phyloP scores from a whole-genome alignment of 495 filamentous ascomycete species.

The Penicillium lividum region DNA sequence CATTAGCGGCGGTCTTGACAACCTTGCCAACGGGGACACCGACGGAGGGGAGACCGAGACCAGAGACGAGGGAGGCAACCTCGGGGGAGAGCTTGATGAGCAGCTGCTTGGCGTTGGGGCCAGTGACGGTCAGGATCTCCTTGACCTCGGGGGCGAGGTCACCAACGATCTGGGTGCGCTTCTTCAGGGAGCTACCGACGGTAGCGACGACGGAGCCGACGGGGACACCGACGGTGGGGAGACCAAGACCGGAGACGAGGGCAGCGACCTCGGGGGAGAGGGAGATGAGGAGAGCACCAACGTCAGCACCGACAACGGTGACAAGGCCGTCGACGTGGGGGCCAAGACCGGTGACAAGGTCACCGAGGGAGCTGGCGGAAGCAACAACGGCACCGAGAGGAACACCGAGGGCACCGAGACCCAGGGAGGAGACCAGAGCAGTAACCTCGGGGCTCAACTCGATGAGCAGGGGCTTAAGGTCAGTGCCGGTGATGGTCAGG shows the following conservation, averaged over 20 bases:
- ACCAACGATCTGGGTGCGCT: constrained; percentile 34
- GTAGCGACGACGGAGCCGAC: constrained; percentile 29
- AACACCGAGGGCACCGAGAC: constrained; percentile 24
- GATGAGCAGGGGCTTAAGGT: constrained; percentile 25
- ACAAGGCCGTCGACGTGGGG: constrained; percentile 32
- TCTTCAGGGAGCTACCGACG: constrained; percentile 28
- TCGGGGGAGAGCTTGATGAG: constrained; percentile 38
- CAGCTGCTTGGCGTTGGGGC: constrained; percentile 34
- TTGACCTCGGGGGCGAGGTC: constrained; percentile 35
- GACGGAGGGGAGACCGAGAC: constrained; percentile 40
- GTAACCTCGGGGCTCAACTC: constrained; percentile 31
- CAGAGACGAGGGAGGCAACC: constrained; percentile 35
- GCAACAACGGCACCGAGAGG: constrained; percentile 28
- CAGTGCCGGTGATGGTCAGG: constrained; percentile 29
- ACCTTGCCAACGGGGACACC: constrained; percentile 36
- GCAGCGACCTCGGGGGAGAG: constrained; percentile 37
- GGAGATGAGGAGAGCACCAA: constrained; percentile 32
- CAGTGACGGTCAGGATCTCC: constrained; percentile 36
- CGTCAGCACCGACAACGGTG: constrained; percentile 34
- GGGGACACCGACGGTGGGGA: constrained; percentile 30
- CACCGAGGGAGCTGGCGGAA: constrained; percentile 33
- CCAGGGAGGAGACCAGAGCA: constrained; percentile 27
- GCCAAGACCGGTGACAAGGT: constrained; percentile 33
- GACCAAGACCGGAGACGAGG: constrained; percentile 36
- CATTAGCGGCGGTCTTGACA: constrained; percentile 34